Conservation (phyloP, 495 filamentous ascomycete genomes). For the Lophiotrema nucula region DNA sequence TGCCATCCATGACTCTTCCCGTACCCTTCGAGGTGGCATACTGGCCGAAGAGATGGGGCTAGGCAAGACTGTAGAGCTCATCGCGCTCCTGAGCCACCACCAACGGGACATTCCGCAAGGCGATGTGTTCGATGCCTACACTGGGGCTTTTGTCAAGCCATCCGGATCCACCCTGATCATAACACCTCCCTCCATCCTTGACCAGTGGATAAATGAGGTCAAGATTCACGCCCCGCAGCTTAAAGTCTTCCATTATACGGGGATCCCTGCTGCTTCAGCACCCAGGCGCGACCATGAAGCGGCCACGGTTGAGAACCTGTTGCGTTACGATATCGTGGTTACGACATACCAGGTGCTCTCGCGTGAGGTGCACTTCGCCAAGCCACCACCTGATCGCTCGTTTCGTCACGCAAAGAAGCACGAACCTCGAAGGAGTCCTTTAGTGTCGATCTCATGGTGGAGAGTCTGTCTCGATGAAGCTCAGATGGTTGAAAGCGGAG, state of each 20-base stretch:
- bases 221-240: conserved; percentile 63
- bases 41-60: conserved; percentile 96
- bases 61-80: conserved; percentile 90
- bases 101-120: conserved; percentile 27
- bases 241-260: conserved; percentile 48
- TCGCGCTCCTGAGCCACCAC: conserved; percentile 71
- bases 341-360: conserved; percentile 82
- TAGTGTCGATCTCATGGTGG: conserved; percentile 85
- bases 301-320: conserved; percentile 51
- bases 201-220: conserved; percentile 87
- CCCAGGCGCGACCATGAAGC: conserved; percentile 38
- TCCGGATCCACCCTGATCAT: conserved; percentile 80
- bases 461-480: conserved; percentile 91
- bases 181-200: conserved; percentile 72
- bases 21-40: conserved; percentile 55
- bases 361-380: conserved; percentile 72
- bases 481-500: conserved; percentile 89
- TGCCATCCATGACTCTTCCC: conserved; percentile 44
- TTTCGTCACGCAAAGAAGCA: conserved; percentile 68
- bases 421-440: conserved; percentile 65
- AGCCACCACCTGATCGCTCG: conserved; percentile 60
- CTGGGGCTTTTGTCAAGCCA: conserved; percentile 42
- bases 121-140: conserved; percentile 34
- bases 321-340: conserved; percentile 73
- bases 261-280: conserved; percentile 34